Evolutionary conservation across 139 green algal species (phyloP), one percentile per base, ranked within the genome.

Genomic region (Mesotaenium endlicherianum): DNA sequence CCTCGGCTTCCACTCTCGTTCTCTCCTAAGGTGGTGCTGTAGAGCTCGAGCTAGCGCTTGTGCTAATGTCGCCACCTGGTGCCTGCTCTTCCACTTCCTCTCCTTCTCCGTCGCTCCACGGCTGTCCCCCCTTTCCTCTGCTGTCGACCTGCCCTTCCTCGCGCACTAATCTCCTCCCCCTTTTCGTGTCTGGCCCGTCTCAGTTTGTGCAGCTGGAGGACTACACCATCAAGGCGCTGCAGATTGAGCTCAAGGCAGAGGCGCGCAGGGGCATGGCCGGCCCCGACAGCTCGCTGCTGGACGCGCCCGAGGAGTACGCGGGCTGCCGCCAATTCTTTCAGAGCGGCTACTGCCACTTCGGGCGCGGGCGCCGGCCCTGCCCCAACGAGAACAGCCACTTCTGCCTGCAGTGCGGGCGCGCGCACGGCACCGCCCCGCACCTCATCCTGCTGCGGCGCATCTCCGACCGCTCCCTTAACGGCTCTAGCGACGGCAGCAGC

Each of bases 301-400:
- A 86, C 5, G 74, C 80, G 41, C 80, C 74, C 11, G 80, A 86
- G 30, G 80, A 86, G 44, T 86, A 86, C 75, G n/a, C 45, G n/a
- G 80, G 80, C 26, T 86, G 80, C 74, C 80, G 80, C n/a, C 80
- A 86, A 75, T 86, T 86, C 17, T 86, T 72, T 45, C 80, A 86
- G 44, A 85, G 39, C 14, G 80, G 80, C 0, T 86, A 31, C 41
- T 86, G 80, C 70, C 80, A 86, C 49, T 86, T 86, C 38, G 80
- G 80, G 36, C 70, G 80, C 45, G 80, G 80, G 5, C 80, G 80
- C 41, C 45, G 80, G 39, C 80, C 80, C 2, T 86, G 80, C 70
- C 80, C 80, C 41, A 86, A 86, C 49, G 80, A 86, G 70, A 47
- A 42, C 44, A 85, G 72, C 71, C 80, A 86, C 42, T 86, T 77